phyloP scores from a whole-genome alignment of 1,139 yeast species.

The Pichia sp. region DNA sequence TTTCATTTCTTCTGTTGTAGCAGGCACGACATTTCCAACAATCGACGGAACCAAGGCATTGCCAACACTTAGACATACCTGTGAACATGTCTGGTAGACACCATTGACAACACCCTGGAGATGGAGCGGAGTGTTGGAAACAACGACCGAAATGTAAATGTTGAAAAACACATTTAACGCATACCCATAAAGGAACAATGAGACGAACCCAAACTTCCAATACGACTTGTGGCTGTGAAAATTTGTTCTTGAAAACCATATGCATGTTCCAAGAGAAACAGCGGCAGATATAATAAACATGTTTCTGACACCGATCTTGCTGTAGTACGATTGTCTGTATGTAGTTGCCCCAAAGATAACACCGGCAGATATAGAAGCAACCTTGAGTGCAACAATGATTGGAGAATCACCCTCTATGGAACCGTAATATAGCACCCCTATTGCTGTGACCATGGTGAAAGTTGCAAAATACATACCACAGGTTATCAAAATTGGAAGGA shows the following conservation, averaged over 20 bases:
- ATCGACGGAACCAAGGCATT: constrained; percentile 29
- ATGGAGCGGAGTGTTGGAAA: constrained; percentile 32
- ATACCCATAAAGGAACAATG: constrained; percentile 23
- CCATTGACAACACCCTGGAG: constrained; percentile 35
- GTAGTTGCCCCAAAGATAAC: constrained; percentile 14
- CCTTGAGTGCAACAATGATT: constrained; percentile 30
- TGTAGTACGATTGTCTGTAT: constrained; percentile 14
- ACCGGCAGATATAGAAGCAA: constrained; percentile 27
- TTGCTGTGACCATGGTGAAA: constrained; percentile 12
- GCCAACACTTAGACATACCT: constrained; percentile 29
- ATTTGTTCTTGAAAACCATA: constrained; percentile 29
- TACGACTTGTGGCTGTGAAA: constrained; percentile 20
- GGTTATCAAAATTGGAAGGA: constrained; percentile 17
- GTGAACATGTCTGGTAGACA: constrained; percentile 31
- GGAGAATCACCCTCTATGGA: constrained; percentile 24
- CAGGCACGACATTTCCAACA: constrained; percentile 19
- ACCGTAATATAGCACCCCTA: constrained; percentile 19
- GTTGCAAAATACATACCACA: constrained; percentile 13
- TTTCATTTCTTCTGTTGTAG: background rate
- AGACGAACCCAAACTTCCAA: constrained; percentile 31
- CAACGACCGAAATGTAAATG: constrained; percentile 24
- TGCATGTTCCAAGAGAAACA: constrained; percentile 16
- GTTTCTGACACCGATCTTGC: constrained; percentile 21
- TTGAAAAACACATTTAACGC: constrained; percentile 22
- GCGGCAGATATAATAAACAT: constrained; percentile 22